Evolutionary conservation across 495 filamentous ascomycete species (phyloP).

Genomic region (Pseudoneurospora amorphoporcata): DNA sequence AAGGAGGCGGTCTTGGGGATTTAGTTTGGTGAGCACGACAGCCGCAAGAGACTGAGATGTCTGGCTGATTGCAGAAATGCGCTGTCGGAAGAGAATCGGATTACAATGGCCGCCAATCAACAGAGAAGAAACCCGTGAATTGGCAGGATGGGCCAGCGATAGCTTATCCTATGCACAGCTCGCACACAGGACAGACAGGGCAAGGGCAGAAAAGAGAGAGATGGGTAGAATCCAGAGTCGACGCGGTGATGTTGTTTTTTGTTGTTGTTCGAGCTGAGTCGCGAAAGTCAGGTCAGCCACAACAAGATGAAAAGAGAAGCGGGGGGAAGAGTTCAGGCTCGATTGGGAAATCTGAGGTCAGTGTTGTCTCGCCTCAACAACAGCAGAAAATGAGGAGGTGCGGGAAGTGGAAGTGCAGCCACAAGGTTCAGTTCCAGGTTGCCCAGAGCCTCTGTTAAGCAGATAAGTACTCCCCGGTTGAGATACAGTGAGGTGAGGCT

Average conservation of each 20-base stretch:
- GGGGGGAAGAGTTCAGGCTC: neutral
- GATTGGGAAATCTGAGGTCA: neutral
- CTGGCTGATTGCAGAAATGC: neutral
- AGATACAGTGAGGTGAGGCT: slow-evolving; percentile 17
- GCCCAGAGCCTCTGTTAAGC: slow-evolving; percentile 1
- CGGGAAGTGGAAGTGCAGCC: neutral
- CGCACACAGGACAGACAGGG: neutral
- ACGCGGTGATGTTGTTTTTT: neutral
- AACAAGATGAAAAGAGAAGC: neutral
- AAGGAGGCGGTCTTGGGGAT: neutral
- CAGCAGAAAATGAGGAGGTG: neutral
- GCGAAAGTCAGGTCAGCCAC: neutral
- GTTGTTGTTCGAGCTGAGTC: neutral
- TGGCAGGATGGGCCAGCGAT: neutral
- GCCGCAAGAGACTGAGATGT: neutral
- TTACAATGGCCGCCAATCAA: neutral
- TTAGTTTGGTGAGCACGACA: neutral
- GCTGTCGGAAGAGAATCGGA: neutral
- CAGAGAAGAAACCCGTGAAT: neutral
- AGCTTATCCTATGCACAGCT: neutral
- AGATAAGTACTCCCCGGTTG: neutral
- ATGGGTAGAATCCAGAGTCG: neutral
- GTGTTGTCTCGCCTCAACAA: neutral
- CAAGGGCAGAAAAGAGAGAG: neutral
- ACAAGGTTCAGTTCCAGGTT: neutral